These are phyloP conservation scores for Volutella citrinella DNA, from an alignment of 2,329 filamentous ascomycete species.

Conservation along the genomic window DNA sequence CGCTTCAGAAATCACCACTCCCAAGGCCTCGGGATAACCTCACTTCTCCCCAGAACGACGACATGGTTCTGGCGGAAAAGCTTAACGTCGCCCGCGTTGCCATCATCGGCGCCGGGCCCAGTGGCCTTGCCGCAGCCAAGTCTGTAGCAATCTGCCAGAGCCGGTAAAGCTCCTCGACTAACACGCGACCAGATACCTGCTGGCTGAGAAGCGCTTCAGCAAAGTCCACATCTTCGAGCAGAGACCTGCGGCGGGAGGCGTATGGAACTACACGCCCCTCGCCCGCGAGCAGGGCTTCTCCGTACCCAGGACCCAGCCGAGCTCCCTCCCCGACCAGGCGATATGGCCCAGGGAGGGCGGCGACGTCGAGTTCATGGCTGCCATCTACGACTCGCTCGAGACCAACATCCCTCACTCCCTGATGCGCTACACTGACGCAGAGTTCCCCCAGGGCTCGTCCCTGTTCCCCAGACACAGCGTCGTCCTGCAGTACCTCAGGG, in stretches of 20 bases:
- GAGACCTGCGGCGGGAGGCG: conserved; percentile 60
- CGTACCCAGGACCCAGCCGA: conserved; percentile 29
- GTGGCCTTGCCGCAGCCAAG: conserved; percentile 60
- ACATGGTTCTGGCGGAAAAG: conserved; percentile 19
- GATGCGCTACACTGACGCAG: conserved; percentile 66
- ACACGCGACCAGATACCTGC: conserved; percentile 54
- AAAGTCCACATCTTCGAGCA: conserved; percentile 70
- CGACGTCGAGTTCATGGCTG: conserved; percentile 59
- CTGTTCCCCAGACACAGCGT: conserved; percentile 65
- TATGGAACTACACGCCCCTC: conserved; percentile 64
- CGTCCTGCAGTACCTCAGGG: conserved; percentile 63
- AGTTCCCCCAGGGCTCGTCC: conserved; percentile 55
- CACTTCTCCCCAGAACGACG: not conserved
- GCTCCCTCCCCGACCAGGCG: conserved; percentile 40
- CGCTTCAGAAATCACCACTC: no score
- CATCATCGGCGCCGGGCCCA: conserved; percentile 71
- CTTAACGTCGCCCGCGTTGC: conserved; percentile 50
- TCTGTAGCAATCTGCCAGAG: no score
- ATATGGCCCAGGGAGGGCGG: conserved; percentile 22
- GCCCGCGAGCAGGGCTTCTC: conserved; percentile 24
- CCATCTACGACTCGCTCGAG: conserved; percentile 68
- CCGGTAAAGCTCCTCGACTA: not conserved
- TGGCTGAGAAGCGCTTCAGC: conserved; percentile 60
- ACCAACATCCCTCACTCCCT: conserved; percentile 72
- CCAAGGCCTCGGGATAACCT: conserved; percentile 1